A percentile compares a stretch with the other conserved stretches of the same genome.
These are phyloP conservation scores for Populus tomentosa DNA, from an alignment of 441 rosid genomes.

Conservation along the genomic window DNA sequence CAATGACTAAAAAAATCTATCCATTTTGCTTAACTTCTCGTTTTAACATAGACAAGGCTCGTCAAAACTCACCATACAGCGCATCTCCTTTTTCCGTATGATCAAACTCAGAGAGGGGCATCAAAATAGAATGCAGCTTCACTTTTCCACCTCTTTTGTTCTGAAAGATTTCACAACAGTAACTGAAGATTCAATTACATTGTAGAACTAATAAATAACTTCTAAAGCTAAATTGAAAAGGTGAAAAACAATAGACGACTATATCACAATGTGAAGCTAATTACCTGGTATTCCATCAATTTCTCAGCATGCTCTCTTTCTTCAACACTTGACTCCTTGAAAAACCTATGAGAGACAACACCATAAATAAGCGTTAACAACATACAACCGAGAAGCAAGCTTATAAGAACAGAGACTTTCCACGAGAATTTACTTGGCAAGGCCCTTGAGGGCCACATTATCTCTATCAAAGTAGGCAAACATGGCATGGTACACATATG, in stretches of 20 bases:
- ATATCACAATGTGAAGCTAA: neutral
- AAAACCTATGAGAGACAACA: conserved; percentile 42
- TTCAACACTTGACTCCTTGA: conserved; percentile 86
- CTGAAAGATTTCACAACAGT: conserved; percentile 25
- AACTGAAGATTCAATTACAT: neutral
- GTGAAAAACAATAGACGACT: neutral
- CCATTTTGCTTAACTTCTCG: neutral
- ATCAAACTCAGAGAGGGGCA: conserved; percentile 72
- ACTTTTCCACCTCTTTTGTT: conserved; percentile 90
- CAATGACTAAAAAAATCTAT: neutral
- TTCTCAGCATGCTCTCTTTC: conserved; percentile 92
- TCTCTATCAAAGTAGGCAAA: conserved; percentile 89
- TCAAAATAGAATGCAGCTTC: conserved; percentile 65
- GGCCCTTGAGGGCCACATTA: conserved; percentile 81
- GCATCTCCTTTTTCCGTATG: conserved; percentile 93
- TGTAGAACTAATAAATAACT: neutral
- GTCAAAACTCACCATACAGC: conserved; percentile 57
- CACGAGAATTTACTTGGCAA: conserved; percentile 57
- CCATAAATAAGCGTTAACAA: neutral
- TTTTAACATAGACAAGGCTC: neutral
- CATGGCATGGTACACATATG: conserved; percentile 87
- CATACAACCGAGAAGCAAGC: neutral
- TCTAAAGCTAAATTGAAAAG: neutral
- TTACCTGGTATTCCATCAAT: conserved; percentile 90
- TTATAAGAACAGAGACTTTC: neutral